Conservation (phyloP, 139 green algal genomes). For the Pedinophyceae sp. region DNA sequence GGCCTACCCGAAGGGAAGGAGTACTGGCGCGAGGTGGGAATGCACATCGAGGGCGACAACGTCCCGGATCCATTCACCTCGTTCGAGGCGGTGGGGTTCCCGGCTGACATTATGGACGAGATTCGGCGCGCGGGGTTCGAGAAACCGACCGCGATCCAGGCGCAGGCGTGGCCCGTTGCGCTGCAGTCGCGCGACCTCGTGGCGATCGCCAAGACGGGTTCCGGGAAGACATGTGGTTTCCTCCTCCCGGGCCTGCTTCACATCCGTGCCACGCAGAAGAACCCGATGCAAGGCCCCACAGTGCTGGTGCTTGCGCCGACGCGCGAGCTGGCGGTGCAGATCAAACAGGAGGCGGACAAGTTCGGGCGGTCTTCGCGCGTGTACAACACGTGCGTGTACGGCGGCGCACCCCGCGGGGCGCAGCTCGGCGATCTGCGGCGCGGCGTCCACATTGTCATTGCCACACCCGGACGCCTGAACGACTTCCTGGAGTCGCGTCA, state of each 20-base stretch:
- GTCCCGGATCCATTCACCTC: constrained; percentile 44
- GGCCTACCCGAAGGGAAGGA: constrained; percentile 5
- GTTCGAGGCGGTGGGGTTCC: constrained; percentile 55
- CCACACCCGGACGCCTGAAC: constrained; percentile 79
- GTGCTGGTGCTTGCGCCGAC: constrained; percentile 78
- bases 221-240: constrained; percentile 70
- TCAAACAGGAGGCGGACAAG: constrained; percentile 79
- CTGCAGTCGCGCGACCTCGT: constrained; percentile 63
- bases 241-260: constrained; percentile 70
- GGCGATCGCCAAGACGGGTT: constrained; percentile 73
- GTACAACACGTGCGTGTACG: constrained; percentile 70
- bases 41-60: constrained; percentile 31
- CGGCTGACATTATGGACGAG: constrained; percentile 18
- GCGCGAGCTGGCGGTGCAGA: constrained; percentile 85
- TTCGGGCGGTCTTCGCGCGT: constrained; percentile 68
- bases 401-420: constrained; percentile 66
- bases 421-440: constrained; percentile 64
- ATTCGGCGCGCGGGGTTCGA: background rate
- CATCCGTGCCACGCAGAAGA: constrained; percentile 38
- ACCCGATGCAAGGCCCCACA: constrained; percentile 50
- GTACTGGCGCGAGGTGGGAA: constrained; percentile 37
- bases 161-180: constrained; percentile 66
- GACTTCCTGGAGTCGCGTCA: constrained; percentile 68
- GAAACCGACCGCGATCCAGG: constrained; percentile 60
- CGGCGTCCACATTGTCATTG: constrained; percentile 70